Base-by-base conservation (phyloP, 257 asterid genomes). In the Jacaranda copaia region DNA sequence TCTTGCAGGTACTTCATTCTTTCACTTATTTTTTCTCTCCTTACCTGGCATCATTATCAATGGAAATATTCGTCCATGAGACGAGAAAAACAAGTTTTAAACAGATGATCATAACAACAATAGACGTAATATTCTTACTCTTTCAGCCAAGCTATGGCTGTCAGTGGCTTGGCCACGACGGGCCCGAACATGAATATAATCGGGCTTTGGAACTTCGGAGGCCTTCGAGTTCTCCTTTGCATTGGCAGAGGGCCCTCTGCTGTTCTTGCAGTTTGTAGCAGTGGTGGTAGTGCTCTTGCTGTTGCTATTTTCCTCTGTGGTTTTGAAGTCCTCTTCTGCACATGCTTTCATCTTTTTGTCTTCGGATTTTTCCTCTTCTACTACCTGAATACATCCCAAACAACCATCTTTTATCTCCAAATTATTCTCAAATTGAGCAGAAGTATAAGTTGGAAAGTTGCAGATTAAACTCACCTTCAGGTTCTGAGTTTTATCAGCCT, bases 111-210 rank as follows among this genome's bases (percentile, higher is more conserved):
- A 5, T 13, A 16, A 48, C 9, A 40, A 25, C 6, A 36, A 59
- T 38, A 18, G 58, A 0, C 15, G 16, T 67, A 0, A 63, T 5
- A 5, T 40, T 60, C 97, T 87, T 78, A 94, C 98, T 80, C 99
- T 88, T 87, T 94, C 99, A 11, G 98, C 99, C 80, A 94, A 85
- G 87, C 99, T 94, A 68, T 94, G 99, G 89, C 97, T 94, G 78
- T 94, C 99, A 14, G 99, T 94, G 80, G 99, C 99, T 77, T 94
- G 96, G 14, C 99, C 99, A 0, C 98, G 94, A 8, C 99, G 97
- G 2, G 99, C 99, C 71, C 99, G 86, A 69, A 94, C 99, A 60
- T 94, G 99, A 77, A 94, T 92, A 71, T 91, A 94, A 75, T 94
- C 98, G 1, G 83, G 85, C 83, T 87, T 94, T 11, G 90, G 91